A percentile compares a stretch with the other conserved stretches of the same genome.
Evolutionary conservation across 306 rosid genomes (phyloP).

Genomic region (Castanopsis chinensis): DNA sequence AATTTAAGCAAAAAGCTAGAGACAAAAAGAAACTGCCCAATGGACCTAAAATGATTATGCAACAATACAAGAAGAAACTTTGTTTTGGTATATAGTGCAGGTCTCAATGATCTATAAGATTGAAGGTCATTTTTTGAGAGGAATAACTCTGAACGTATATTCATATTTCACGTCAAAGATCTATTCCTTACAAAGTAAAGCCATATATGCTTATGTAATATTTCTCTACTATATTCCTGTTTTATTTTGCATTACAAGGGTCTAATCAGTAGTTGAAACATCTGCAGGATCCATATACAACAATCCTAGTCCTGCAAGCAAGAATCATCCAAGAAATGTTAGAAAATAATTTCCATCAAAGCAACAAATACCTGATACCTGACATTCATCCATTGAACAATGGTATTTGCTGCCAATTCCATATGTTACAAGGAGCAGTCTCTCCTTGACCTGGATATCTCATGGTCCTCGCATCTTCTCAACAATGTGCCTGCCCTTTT

Average conservation of each 20-base stretch:
- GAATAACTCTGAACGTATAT: no score
- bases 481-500: slow-evolving; percentile 69
- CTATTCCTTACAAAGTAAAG: neutral
- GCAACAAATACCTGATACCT: slow-evolving; percentile 22
- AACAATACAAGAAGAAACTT: no score
- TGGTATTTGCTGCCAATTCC: slow-evolving; percentile 12
- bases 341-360: neutral
- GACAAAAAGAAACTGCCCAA: no score
- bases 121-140: no score
- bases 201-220: neutral
- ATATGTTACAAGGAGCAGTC: neutral
- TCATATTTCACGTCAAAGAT: neutral
- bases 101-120: no score
- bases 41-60: no score
- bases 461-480: slow-evolving; percentile 87
- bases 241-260: neutral
- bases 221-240: neutral
- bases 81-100: no score
- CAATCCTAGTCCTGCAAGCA: neutral
- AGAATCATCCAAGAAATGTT: neutral
- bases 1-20: no score
- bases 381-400: slow-evolving; percentile 19
- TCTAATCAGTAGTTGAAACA: neutral
- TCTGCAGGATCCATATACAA: neutral
- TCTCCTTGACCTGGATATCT: slow-evolving; percentile 17